Base-by-base conservation (phyloP, 345 rosid genomes). In the Lagerstroemia speciosa region DNA sequence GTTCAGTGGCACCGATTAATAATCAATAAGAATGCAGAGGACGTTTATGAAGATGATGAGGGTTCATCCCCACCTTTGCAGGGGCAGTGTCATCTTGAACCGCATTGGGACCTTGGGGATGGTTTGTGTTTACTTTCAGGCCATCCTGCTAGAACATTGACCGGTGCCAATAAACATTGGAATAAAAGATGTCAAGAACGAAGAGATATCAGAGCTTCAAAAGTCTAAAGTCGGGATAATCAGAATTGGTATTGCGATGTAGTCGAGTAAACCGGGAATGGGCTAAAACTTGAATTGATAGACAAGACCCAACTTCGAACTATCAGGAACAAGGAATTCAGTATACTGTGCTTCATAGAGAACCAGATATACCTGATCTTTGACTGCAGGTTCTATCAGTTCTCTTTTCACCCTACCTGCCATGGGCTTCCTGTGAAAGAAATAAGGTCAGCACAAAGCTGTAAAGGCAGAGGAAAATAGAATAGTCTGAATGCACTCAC, bases 341-440 rank as follows among this genome's bases (percentile, higher is more conserved):
- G 17, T 48, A 19, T 30, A 27, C 2, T 30, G 31, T 27, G 33
- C 32, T 32, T 66, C 16, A 26, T 67, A 45, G 45, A 68, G 26
- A 74, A 66, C 37, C 63, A 17, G 40, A 37, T 78, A 61, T 76
- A 89, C 97, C 87, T 52, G 78, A 52, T 88, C 89, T 69, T 84
- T 91, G 58, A 71, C 70, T 41, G 83, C 95, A 40, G 88, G 74
- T 71, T 85, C 97, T 66, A 87, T 73, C 16, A 72, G 72, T 74
- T 91, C 97, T 75, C 89, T 84, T 82, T 89, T 88, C n/a, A 87
- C 97, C 78, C 92, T 84, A 83, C 81, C 75, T 77, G 80, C 78
- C 55, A 87, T 57, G 67, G 85, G 86, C 79, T 85, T 89, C 70
- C 97, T 91, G 87, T 79, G 77, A 45, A 61, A 65, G n/a, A 67